Evolutionary conservation across 805 yeast species (phyloP).

Genomic region (Cyberlindnera nakhonratchasimensis): DNA sequence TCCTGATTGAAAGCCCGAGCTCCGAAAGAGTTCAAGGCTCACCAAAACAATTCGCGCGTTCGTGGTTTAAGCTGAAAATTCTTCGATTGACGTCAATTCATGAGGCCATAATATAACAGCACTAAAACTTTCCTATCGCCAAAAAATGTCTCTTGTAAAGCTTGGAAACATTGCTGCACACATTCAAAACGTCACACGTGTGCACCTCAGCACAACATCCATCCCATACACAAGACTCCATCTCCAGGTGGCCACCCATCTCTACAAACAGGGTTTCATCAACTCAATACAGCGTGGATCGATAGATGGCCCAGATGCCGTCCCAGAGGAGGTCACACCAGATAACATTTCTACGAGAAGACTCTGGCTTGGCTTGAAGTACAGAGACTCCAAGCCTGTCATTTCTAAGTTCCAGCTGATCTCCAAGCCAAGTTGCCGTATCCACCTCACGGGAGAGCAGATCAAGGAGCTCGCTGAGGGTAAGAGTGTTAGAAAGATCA

Average conservation of each 20-base stretch:
- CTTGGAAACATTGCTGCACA: conserved; percentile 86
- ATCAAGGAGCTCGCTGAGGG: conserved; percentile 75
- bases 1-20: too few relatives aligned
- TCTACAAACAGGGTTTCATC: conserved; percentile 88
- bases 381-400: conserved; percentile 76
- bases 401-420: conserved; percentile 67
- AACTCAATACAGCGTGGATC: conserved; percentile 84
- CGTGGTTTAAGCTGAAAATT: neutral
- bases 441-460: conserved; percentile 59
- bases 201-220: conserved; percentile 67
- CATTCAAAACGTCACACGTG: conserved; percentile 80
- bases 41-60: too few relatives aligned
- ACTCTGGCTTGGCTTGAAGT: conserved; percentile 89
- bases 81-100: neutral
- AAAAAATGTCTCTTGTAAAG: conserved; percentile 77
- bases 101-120: neutral
- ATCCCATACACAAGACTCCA: conserved; percentile 83
- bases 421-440: conserved; percentile 81
- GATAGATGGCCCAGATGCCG: conserved; percentile 74
- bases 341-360: conserved; percentile 84
- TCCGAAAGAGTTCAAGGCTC: neutral
- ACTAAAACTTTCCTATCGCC: neutral
- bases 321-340: conserved; percentile 73
- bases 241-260: conserved; percentile 75
- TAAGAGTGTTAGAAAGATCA: conserved; percentile 63